A percentile compares a stretch with the other conserved stretches of the same genome.
These are phyloP conservation scores for Lasiodiplodia sp. DNA, from an alignment of 2,329 filamentous ascomycete genomes.

Conservation along the genomic window DNA sequence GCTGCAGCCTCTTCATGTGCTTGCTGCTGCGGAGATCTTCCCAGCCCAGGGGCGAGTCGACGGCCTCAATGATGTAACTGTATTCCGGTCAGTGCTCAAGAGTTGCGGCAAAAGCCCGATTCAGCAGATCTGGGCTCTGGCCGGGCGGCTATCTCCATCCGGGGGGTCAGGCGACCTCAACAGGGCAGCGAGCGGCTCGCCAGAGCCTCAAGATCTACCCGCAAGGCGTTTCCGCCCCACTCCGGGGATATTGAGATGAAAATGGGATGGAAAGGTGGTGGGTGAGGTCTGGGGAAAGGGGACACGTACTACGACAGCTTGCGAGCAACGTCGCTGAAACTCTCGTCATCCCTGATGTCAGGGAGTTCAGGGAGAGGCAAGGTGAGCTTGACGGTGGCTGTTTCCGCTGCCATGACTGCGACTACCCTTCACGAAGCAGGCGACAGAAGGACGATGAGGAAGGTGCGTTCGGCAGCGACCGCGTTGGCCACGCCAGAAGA, in stretches of 20 bases:
- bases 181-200: conserved; percentile 19
- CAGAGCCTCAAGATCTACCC: conserved; percentile 25
- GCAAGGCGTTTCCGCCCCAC: conserved; percentile 2
- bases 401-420: conserved; percentile 25
- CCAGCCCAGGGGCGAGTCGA: conserved; percentile 72
- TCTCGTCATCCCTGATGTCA: conserved; percentile 64
- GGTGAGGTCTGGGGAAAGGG: conserved; percentile 7
- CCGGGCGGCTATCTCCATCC: conserved; percentile 26
- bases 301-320: conserved; percentile 67
- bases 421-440: neutral
- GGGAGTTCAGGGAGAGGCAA: conserved; percentile 55
- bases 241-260: conserved; percentile 35
- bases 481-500: conserved; percentile 2
- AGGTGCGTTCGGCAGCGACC: conserved; percentile 1
- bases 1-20: conserved; percentile 62
- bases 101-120: conserved; percentile 13
- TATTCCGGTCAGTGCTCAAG: conserved; percentile 23
- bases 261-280: conserved; percentile 14
- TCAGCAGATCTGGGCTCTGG: conserved; percentile 8
- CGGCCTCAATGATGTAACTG: conserved; percentile 59
- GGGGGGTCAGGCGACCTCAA: conserved; percentile 25
- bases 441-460: conserved; percentile 22
- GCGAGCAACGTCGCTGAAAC: conserved; percentile 70
- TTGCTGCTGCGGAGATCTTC: conserved; percentile 75
- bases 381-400: conserved; percentile 20